Percentiles rank a stretch among this genome's conserved stretches.
phyloP scores from a whole-genome alignment of 129 eudicot genomes.

The Scalesia atractyloides region DNA sequence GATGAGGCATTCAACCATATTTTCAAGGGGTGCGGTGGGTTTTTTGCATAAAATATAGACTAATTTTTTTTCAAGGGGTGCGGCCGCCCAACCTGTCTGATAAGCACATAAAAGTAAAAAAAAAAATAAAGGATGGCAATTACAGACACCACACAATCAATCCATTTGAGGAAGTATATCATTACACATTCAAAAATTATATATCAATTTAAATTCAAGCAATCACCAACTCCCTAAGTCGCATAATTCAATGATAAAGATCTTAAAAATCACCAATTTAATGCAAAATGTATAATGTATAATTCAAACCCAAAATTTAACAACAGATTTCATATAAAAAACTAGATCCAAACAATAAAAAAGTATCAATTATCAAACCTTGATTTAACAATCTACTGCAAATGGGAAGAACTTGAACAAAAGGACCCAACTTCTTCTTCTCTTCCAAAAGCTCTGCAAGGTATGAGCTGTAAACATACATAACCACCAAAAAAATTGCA shows the following conservation, averaged over 20 bases:
- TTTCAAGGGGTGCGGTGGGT: too few relatives aligned
- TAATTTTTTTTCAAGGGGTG: too few relatives aligned
- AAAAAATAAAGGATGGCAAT: background rate
- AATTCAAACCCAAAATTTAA: background rate
- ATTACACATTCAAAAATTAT: background rate
- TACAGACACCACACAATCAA: conserved; percentile 1
- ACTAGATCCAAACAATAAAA: conserved; percentile 29
- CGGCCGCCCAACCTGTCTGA: too few relatives aligned
- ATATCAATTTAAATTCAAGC: background rate
- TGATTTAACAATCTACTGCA: conserved; percentile 36
- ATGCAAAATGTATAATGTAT: too few relatives aligned
- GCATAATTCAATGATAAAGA: conserved; percentile 5
- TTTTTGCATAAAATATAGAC: too few relatives aligned
- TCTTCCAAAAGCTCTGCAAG: conserved; percentile 45
- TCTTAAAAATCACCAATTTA: too few relatives aligned
- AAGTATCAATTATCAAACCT: conserved; percentile 19
- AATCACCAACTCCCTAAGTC: background rate
- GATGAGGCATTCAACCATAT: too few relatives aligned
- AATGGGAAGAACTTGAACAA: conserved; percentile 37
- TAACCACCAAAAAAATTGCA: conserved; percentile 15
- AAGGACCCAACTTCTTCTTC: conserved; percentile 34
- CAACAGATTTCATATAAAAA: conserved; percentile 11
- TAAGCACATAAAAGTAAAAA: background rate
- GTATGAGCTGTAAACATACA: conserved; percentile 33
- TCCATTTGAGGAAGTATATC: conserved; percentile 1